Evolutionary conservation across 495 filamentous ascomycete species (phyloP).

Genomic region (Jackrogersella minutella): DNA sequence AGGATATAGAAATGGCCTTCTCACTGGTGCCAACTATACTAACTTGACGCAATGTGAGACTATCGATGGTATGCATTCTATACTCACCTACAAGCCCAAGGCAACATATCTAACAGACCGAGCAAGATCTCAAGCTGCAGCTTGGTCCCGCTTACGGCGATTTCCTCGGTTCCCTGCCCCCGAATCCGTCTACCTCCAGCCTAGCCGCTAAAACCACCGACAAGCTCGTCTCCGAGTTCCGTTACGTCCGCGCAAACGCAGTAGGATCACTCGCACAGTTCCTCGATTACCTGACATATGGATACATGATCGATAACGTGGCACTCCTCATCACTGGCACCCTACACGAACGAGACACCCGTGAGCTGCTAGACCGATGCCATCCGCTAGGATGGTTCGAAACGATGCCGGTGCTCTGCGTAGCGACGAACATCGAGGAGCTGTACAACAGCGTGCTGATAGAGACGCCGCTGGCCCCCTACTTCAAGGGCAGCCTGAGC

Average conservation of each 20-base stretch:
- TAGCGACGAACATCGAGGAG: conserved; percentile 97
- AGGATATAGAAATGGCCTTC: conserved; percentile 92
- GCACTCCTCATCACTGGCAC: conserved; percentile 98
- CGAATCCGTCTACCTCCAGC: conserved; percentile 94
- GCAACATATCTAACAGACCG: conserved; percentile 27
- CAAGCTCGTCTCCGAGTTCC: conserved; percentile 97
- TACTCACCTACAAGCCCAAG: background rate
- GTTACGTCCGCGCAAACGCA: conserved; percentile 91
- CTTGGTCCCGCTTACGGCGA: conserved; percentile 97
- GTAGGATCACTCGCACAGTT: conserved; percentile 91
- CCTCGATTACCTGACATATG: conserved; percentile 96
- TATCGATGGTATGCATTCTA: conserved; percentile 78
- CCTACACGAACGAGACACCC: conserved; percentile 94
- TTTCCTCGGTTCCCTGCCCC: conserved; percentile 91
- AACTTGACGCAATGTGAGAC: conserved; percentile 99
- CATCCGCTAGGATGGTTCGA: conserved; percentile 99
- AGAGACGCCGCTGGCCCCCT: conserved; percentile 93
- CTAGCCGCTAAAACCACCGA: conserved; percentile 96
- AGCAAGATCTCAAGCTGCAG: conserved; percentile 94
- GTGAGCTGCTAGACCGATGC: conserved; percentile 93
- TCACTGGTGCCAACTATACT: conserved; percentile 89
- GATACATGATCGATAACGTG: conserved; percentile 99
- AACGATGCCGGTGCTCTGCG: conserved; percentile 96
- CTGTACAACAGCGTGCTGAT: conserved; percentile 97
- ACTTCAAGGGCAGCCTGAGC: conserved; percentile 94